Evolutionary conservation across 192 early-diverging fungal genomes (phyloP), one percentile per base, ranked within the genome.

Genomic region (Mycoemilia scoparia): DNA sequence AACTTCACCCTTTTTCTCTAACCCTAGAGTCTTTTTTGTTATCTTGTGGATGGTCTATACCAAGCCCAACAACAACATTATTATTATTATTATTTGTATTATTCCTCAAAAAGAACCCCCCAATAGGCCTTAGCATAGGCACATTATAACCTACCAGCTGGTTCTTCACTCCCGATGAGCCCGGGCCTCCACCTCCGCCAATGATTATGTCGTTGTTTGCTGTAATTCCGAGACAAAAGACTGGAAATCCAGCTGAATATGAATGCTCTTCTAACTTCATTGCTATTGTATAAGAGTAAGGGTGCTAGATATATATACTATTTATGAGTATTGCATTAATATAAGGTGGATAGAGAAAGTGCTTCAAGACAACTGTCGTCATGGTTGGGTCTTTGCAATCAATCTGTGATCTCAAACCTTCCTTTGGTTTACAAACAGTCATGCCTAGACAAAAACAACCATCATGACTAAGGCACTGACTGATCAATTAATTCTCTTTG

Each of bases 121-220:
- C 5, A 38, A 20, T 12, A 30, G 19, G 7, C 26, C 28, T 19
- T 14, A 52, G 22, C 32, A 14, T 14, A 41, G 32, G 12, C 20
- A 19, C 5, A 17, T 19, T 20, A 15, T 40, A 33, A 27, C 65
- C 47, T 71, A 86, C 83, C 45, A 90, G 54, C 36, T 79, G 82
- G 54, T 95, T 95, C 36, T 79, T 81, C 16, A 95, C 76, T 12
- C 89, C 89, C 0, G 77, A 73, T 13, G 67, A 64, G 9, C 71
- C 69, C 5, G 74, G 39, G 1, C 89, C 89, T 13, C 89, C 89
- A n/a, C 89, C 89, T 6, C 89, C 89, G 21, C 73, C 80, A 2
- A 87, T 51, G 13, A 82, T 46, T 3, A 83, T 32, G 31, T 78
- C 51, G 46, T 71, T 68, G 13, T 42, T 39, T 29, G 41, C 34